Conservation (phyloP, 495 filamentous ascomycete species). For the Friedmanniomyces endolithicus region DNA sequence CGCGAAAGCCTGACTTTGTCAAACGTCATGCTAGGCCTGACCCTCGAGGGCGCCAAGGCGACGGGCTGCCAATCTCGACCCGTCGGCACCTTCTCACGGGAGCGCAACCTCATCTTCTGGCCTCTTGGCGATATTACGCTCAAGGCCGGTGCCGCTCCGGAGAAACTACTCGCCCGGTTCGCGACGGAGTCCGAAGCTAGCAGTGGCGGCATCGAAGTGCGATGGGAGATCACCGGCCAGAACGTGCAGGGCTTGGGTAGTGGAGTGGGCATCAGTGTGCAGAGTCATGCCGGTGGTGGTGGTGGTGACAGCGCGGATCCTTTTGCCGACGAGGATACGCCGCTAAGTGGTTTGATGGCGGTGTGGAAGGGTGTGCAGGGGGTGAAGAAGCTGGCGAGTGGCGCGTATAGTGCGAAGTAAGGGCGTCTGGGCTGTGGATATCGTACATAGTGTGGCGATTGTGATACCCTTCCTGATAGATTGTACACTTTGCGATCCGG, state of each 20-base stretch:
- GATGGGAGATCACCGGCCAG: conserved; percentile 58
- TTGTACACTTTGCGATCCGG: background rate
- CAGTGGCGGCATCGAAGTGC: conserved; percentile 64
- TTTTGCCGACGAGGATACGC: conserved; percentile 50
- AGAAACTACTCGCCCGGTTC: conserved; percentile 71
- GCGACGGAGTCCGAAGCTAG: conserved; percentile 63
- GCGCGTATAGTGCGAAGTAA: conserved; percentile 47
- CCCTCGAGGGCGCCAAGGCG: conserved; percentile 56
- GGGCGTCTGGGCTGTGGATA: background rate
- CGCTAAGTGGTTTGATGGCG: conserved; percentile 24
- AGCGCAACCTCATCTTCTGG: conserved; percentile 82
- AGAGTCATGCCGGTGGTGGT: conserved; percentile 35
- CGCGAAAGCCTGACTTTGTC: conserved; percentile 48
- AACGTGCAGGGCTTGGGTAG: conserved; percentile 37
- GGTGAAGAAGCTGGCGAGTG: conserved; percentile 60
- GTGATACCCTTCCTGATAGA: conserved; percentile 1
- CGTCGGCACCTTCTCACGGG: conserved; percentile 66
- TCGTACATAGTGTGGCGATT: background rate
- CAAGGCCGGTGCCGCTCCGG: conserved; percentile 36
- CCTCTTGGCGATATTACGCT: conserved; percentile 68
- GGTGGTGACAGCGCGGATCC: conserved; percentile 39
- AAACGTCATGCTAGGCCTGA: conserved; percentile 71
- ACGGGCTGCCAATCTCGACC: conserved; percentile 59
- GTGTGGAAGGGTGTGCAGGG: conserved; percentile 64
- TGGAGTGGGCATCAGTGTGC: conserved; percentile 47